These are phyloP conservation scores for Elongisporangium senticosum DNA, from an alignment of 352 stramenopile species.

Conservation along the genomic window DNA sequence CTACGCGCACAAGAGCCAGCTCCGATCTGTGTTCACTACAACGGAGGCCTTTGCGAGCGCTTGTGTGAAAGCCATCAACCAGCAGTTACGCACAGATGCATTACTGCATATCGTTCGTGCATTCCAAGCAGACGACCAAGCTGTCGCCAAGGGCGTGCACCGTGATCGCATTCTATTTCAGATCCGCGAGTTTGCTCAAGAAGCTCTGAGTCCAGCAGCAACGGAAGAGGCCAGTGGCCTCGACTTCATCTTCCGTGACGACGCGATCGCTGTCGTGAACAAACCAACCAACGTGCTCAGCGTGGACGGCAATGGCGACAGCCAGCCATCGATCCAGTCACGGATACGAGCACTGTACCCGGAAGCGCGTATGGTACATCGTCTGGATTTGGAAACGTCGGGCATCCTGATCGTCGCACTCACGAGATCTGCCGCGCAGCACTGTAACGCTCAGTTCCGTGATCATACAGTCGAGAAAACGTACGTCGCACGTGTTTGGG, in stretches of 20 bases:
- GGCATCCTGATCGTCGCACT: conserved; percentile 64
- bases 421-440: conserved; percentile 47
- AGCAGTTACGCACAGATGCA: conserved; percentile 7
- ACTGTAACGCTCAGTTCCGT: conserved; percentile 65
- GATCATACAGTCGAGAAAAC: conserved; percentile 46
- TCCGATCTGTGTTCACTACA: conserved; percentile 16
- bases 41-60: conserved; percentile 20
- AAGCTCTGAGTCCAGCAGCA: conserved; percentile 1
- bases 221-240: conserved; percentile 5
- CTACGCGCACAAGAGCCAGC: conserved; percentile 11
- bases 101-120: conserved; percentile 28
- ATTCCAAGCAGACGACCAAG: conserved; percentile 14
- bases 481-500: conserved; percentile 52
- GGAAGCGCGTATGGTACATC: conserved; percentile 67
- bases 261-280: conserved; percentile 48
- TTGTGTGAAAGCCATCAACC: conserved; percentile 21
- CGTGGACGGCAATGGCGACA: conserved; percentile 38
- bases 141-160: conserved; percentile 16
- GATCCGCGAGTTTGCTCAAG: conserved; percentile 30
- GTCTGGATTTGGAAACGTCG: conserved; percentile 74
- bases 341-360: conserved; percentile 37
- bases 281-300: conserved; percentile 56
- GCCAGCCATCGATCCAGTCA: conserved; percentile 38
- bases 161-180: conserved; percentile 40
- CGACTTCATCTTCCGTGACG: conserved; percentile 46